Evolutionary conservation across 805 yeast species (phyloP).

Genomic region (Komagataella phaffii): DNA sequence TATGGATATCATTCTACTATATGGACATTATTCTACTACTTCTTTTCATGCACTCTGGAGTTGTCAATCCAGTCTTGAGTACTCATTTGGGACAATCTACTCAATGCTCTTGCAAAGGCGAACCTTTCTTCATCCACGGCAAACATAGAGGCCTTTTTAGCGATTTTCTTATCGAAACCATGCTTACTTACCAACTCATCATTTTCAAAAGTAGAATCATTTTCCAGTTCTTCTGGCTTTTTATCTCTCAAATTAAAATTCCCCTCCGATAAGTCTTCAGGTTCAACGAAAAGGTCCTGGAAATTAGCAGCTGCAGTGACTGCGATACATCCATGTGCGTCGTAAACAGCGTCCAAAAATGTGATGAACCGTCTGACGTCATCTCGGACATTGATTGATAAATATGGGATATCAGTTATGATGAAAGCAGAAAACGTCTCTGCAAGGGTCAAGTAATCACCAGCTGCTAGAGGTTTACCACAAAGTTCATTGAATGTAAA

Average conservation of each 20-base stretch:
- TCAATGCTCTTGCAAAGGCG: slow-evolving; percentile 91
- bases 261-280: slow-evolving; percentile 41
- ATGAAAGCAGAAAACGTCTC: slow-evolving; percentile 62
- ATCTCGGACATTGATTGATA: slow-evolving; percentile 69
- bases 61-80: slow-evolving; percentile 80
- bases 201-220: slow-evolving; percentile 25
- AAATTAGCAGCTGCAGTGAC: slow-evolving; percentile 84
- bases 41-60: slow-evolving; percentile 2
- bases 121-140: slow-evolving; percentile 90
- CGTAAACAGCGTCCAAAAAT: slow-evolving; percentile 91
- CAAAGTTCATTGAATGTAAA: slow-evolving; percentile 81
- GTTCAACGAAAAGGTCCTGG: slow-evolving; percentile 74
- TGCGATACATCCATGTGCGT: slow-evolving; percentile 76
- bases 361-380: slow-evolving; percentile 86
- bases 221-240: slow-evolving; percentile 8
- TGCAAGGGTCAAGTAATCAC: slow-evolving; percentile 83
- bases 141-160: slow-evolving; percentile 63
- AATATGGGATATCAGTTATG: slow-evolving; percentile 85
- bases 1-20: neutral
- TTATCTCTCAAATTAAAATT: slow-evolving; percentile 24
- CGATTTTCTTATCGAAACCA: slow-evolving; percentile 63
- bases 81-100: slow-evolving; percentile 88
- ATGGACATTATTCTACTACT: neutral
- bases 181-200: slow-evolving; percentile 61
- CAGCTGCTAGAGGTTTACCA: slow-evolving; percentile 82